phyloP scores from a whole-genome alignment of 768 basidiomycete genomes.

The Kwoniella europaea region DNA sequence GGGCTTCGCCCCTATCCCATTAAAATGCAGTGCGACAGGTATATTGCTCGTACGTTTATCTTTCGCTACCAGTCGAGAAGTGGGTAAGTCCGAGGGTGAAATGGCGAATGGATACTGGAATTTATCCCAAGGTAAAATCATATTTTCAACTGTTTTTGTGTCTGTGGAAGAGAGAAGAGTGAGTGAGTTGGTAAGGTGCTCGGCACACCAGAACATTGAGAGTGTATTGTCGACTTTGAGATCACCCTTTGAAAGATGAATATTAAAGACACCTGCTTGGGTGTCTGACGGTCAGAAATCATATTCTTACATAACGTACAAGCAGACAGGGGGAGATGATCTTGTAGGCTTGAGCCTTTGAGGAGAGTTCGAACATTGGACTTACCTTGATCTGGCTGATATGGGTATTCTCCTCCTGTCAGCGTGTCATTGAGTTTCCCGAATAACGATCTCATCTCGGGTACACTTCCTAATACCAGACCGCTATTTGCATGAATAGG shows the following conservation, averaged over 20 bases:
- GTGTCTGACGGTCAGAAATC: too few species aligned
- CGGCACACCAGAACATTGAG: conserved; percentile 4
- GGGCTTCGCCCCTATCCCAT: conserved; percentile 4
- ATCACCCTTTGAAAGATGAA: neutral
- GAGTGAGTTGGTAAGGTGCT: conserved; percentile 1
- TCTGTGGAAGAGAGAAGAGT: neutral
- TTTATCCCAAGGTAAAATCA: neutral
- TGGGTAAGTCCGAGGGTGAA: neutral
- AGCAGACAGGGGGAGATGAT: too few species aligned
- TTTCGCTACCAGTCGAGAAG: neutral
- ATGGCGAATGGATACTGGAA: conserved; percentile 4
- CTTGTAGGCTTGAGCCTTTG: too few species aligned
- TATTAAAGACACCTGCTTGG: neutral
- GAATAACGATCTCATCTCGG: neutral
- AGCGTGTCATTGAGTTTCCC: neutral
- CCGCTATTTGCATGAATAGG: conserved; percentile 7
- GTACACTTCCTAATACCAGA: conserved; percentile 1
- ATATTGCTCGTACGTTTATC: neutral
- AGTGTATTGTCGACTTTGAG: conserved; percentile 1
- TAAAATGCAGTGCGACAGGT: conserved; percentile 7
- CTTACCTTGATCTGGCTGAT: conserved; percentile 3
- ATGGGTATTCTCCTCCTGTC: neutral
- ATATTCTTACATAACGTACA: too few species aligned
- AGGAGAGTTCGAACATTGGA: neutral
- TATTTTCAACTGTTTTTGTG: too few species aligned